A percentile compares a stretch with the other conserved stretches of the same genome.
phyloP scores from a whole-genome alignment of 495 filamentous ascomycete species.

The Oleoguttula mirabilis region DNA sequence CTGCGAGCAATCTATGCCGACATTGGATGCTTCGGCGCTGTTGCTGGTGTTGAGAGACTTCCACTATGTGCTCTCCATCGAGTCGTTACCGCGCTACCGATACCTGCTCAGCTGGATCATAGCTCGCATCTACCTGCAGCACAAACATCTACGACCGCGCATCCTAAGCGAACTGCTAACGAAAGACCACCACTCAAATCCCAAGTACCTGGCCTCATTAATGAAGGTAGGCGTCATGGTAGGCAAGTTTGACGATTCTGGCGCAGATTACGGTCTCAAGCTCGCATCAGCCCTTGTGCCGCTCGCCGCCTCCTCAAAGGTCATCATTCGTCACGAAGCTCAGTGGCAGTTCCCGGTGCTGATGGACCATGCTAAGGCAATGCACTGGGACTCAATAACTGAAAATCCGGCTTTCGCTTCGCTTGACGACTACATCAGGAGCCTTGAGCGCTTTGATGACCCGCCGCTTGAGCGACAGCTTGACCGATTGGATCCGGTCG shows the following conservation, averaged over 20 bases:
- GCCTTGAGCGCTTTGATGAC: slow-evolving; percentile 23
- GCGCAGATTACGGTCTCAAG: slow-evolving; percentile 22
- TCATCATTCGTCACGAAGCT: slow-evolving; percentile 34
- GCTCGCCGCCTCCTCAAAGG: slow-evolving; percentile 28
- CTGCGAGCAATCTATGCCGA: slow-evolving; percentile 16
- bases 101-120: slow-evolving; percentile 38
- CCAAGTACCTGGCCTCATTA: slow-evolving; percentile 31
- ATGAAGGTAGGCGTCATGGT: slow-evolving; percentile 33
- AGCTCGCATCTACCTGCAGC: slow-evolving; percentile 27
- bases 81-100: slow-evolving; percentile 35
- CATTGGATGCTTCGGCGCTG: slow-evolving; percentile 1
- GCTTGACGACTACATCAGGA: slow-evolving; percentile 25
- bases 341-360: slow-evolving; percentile 31
- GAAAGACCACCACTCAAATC: slow-evolving; percentile 27
- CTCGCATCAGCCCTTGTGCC: slow-evolving; percentile 26
- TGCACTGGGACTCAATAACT: slow-evolving; percentile 22
- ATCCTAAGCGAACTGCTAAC: slow-evolving; percentile 13
- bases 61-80: slow-evolving; percentile 28
- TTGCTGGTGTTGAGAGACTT: slow-evolving; percentile 22
- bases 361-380: slow-evolving; percentile 21
- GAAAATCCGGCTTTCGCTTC: slow-evolving; percentile 25
- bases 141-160: slow-evolving; percentile 14
- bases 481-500: slow-evolving; percentile 22
- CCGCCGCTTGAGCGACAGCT: slow-evolving; percentile 22
- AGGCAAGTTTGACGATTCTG: slow-evolving; percentile 22